A percentile compares a stretch with the other conserved stretches of the same genome.
Evolutionary conservation across 495 filamentous ascomycete genomes (phyloP).

Genomic region (Neurospora discreta): DNA sequence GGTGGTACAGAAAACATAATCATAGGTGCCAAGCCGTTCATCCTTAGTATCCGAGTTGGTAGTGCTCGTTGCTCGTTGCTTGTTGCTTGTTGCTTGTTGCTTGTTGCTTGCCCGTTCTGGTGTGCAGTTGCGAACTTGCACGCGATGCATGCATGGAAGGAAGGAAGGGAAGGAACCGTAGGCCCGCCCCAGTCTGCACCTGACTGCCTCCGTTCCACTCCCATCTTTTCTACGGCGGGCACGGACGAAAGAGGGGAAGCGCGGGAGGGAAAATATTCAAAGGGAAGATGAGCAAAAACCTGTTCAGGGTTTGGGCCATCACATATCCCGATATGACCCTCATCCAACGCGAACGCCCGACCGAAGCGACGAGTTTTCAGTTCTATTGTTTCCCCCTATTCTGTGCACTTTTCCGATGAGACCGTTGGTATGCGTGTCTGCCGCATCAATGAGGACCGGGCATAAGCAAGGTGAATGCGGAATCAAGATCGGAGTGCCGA

Average conservation of each 20-base stretch:
- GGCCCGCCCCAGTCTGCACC: not conserved
- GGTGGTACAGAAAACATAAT: not conserved
- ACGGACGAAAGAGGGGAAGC: not conserved
- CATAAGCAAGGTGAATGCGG: not conserved
- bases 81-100: not conserved
- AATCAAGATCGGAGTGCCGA: not conserved
- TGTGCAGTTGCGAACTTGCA: not conserved
- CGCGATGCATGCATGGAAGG: not conserved
- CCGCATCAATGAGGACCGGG: not conserved
- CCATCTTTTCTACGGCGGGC: not conserved
- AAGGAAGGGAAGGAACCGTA: no score
- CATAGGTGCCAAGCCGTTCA: not conserved
- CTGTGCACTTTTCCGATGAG: not conserved
- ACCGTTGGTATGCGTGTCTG: not conserved
- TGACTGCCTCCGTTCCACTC: no score
- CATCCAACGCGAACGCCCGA: not conserved
- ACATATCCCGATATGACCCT: not conserved
- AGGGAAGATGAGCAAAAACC: not conserved
- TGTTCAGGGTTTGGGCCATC: not conserved
- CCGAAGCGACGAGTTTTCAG: not conserved
- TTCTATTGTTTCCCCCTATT: not conserved
- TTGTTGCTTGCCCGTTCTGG: not conserved
- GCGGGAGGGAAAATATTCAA: not conserved
- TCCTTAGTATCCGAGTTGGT: not conserved
- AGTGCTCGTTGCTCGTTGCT: no score